Percentiles rank a stretch among this genome's conserved stretches.
These are phyloP conservation scores for Oryza glumipatula DNA, from an alignment of 176 grass and related monocot genomes.

Conservation along the genomic window DNA sequence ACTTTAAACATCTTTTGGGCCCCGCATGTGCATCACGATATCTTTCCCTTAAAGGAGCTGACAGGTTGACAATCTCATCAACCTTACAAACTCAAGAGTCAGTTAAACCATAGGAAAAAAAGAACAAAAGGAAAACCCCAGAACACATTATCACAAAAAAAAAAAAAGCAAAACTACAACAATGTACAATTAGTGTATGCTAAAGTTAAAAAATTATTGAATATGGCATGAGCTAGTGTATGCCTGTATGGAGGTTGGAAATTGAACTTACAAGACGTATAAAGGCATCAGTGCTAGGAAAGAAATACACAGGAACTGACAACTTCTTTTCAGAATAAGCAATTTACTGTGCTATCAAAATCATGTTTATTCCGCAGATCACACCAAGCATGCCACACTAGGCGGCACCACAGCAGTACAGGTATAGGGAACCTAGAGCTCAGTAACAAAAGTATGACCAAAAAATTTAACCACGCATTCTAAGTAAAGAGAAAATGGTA, in stretches of 20 bases:
- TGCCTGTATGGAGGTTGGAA: background rate
- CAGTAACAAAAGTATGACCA: background rate
- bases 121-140: background rate
- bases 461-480: background rate
- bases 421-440: background rate
- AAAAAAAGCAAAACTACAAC: constrained; percentile 1
- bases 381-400: background rate
- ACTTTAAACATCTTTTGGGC: constrained; percentile 81
- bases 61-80: constrained; percentile 88
- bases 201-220: background rate
- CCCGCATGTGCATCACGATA: constrained; percentile 62
- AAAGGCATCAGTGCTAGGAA: background rate
- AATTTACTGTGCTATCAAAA: background rate
- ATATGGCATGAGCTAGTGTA: background rate
- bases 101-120: background rate
- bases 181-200: background rate
- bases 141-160: background rate
- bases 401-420: background rate
- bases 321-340: constrained; percentile 17
- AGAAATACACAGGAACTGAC: constrained; percentile 6
- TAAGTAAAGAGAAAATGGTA: background rate
- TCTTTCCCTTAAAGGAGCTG: constrained; percentile 82
- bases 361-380: background rate
- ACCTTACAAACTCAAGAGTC: constrained; percentile 63
- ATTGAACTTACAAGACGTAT: background rate